A percentile compares a stretch with the other conserved stretches of the same genome.
These are phyloP conservation scores for Pyracantha coccinea DNA, from an alignment of 331 rosid species.

Conservation along the genomic window DNA sequence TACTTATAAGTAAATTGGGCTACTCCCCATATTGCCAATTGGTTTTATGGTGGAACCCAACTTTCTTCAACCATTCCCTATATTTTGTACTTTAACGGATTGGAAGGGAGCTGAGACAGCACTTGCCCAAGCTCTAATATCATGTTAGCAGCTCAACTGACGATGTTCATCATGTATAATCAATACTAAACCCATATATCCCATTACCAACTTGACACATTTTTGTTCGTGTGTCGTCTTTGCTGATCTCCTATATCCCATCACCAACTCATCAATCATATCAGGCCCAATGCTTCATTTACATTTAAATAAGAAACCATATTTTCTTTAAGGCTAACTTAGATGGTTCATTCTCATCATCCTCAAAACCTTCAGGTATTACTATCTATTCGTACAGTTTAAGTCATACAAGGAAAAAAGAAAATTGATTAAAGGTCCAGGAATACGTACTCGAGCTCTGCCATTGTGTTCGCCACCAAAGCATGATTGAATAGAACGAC, in stretches of 20 bases:
- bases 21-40: too few species aligned
- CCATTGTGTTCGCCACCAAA: constrained; percentile 99
- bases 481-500: constrained; percentile 98
- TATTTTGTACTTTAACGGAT: too few species aligned
- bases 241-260: neutral
- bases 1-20: too few species aligned
- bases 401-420: neutral
- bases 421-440: neutral
- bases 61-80: too few species aligned
- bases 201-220: neutral
- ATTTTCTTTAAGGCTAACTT: neutral
- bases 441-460: constrained; percentile 97
- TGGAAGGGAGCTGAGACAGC: too few species aligned
- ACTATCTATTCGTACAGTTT: neutral
- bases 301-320: neutral
- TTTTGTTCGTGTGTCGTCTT: neutral
- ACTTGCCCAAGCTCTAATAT: too few species aligned
- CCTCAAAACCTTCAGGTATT: neutral
- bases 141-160: too few species aligned
- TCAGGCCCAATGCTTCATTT: too few species aligned
- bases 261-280: neutral
- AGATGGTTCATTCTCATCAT: neutral
- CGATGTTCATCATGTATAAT: too few species aligned
- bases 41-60: too few species aligned
- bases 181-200: neutral